Conservation (phyloP, 148 eudicot genomes). For the Camellia granthamiana region DNA sequence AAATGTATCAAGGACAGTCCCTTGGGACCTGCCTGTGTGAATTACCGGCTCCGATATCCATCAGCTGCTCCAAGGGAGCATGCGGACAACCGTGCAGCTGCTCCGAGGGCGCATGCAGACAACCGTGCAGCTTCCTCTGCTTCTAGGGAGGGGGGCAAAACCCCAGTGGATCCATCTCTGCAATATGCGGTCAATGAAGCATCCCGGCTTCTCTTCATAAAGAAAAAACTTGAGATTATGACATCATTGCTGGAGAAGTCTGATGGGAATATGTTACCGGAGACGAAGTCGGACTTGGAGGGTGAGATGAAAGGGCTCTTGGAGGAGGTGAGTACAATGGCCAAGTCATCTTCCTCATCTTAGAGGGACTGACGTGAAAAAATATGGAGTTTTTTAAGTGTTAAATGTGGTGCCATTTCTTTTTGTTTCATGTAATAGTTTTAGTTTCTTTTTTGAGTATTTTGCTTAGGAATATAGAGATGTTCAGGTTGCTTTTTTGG, state of each 20-base stretch:
- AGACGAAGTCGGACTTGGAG: constrained; percentile 40
- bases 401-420: not conserved
- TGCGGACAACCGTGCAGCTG: not conserved
- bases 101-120: too few relatives aligned
- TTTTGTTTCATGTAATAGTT: not conserved
- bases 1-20: constrained; percentile 34
- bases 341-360: constrained; percentile 21
- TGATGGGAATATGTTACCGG: constrained; percentile 37
- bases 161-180: not conserved
- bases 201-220: constrained; percentile 26
- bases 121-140: not conserved
- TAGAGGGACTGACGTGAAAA: constrained; percentile 9
- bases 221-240: constrained; percentile 46
- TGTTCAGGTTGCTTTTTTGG: not conserved
- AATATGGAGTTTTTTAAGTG: not conserved
- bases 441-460: not conserved
- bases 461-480: not conserved
- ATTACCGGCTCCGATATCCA: constrained; percentile 31
- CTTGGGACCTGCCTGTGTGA: constrained; percentile 42
- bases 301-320: constrained; percentile 39
- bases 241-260: constrained; percentile 41
- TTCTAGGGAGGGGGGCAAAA: constrained; percentile 15
- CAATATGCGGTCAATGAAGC: constrained; percentile 22
- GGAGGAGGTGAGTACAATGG: constrained; percentile 41
- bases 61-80: constrained; percentile 17